These are phyloP conservation scores for Austroboletus niveus DNA, from an alignment of 1,284 basidiomycete genomes.

Conservation along the genomic window DNA sequence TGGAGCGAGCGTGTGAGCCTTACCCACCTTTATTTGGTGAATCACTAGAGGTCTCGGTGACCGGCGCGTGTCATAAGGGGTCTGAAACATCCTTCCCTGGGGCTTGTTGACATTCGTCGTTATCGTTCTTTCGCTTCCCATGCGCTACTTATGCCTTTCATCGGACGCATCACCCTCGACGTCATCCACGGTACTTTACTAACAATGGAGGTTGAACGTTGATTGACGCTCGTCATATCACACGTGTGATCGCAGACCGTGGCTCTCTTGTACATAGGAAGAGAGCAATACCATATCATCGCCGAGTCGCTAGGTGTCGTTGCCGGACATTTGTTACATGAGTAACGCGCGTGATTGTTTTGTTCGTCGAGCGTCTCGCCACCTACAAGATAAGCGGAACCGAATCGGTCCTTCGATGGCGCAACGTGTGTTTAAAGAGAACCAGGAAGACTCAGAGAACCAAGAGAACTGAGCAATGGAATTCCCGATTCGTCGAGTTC, in stretches of 20 bases:
- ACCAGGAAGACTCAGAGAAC: too few relatives aligned
- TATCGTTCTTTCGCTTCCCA: neutral
- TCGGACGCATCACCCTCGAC: constrained; percentile 1
- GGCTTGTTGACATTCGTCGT: constrained; percentile 1
- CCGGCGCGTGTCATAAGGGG: neutral
- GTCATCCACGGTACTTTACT: constrained; percentile 1
- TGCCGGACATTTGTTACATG: too few relatives aligned
- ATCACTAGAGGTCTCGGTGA: neutral
- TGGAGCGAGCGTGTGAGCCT: constrained; percentile 22
- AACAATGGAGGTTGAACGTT: neutral
- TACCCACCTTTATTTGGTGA: neutral
- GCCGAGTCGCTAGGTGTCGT: too few relatives aligned
- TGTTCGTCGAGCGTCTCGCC: too few relatives aligned
- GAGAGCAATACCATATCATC: too few relatives aligned
- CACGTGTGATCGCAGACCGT: neutral
- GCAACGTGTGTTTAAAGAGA: too few relatives aligned
- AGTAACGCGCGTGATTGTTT: too few relatives aligned
- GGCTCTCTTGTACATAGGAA: too few relatives aligned
- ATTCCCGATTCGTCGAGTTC: too few relatives aligned
- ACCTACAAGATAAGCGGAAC: too few relatives aligned
- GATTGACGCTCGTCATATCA: neutral
- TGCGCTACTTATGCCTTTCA: constrained; percentile 13
- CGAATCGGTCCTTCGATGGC: too few relatives aligned
- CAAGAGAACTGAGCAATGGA: too few relatives aligned
- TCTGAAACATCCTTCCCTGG: constrained; percentile 5